Base-by-base conservation (phyloP, 768 basidiomycete genomes). In the Mycena crocata region DNA sequence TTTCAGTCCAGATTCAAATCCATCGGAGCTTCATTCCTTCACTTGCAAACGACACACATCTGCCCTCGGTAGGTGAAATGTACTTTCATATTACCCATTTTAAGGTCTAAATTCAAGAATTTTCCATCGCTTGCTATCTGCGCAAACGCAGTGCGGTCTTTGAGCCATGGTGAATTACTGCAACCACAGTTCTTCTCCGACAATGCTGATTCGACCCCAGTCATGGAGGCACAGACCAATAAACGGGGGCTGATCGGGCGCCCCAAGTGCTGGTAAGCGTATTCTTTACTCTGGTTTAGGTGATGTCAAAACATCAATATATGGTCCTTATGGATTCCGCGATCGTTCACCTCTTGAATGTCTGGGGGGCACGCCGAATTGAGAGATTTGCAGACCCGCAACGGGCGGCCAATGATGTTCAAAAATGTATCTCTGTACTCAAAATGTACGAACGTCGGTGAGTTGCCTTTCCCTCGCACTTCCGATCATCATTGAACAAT, bases 71-170 rank as follows among this genome's bases (percentile, higher is more conserved):
- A 39, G n/a, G n/a, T n/a, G n/a, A n/a, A n/a, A n/a, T 13, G 56
- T 28, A 10, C 28, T 1, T n/a, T 13, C 28, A 8, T 37, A 3
- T 39, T 17, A 9, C 19, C 15, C 35, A 19, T 37, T 13, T 0
- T 21, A 35, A 24, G 6, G 17, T 34, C 5, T 34, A 35, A 31
- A 14, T 64, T 9, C 6, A 32, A 68, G 37, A 80, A 82, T 1
- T 86, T 89, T 71, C 89, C 90, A 1, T 90, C 89, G 0, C 81
- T 91, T 10, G 88, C 89, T 0, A 91, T 91, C 58, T 90, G 89
- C 74, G 84, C 87, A 30, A 91, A 90, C 37, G 81, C 90, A 4
- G 87, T 90, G 1, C 81, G 90, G 10, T 88, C 88, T 0, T 86
- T 82, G 44, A 82, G 83, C 24, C 88, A 87, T 57, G n/a, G n/a